Evolutionary conservation across 202 grass and related monocot species (phyloP).

Genomic region (Bolboschoenoplectus hybrid): DNA sequence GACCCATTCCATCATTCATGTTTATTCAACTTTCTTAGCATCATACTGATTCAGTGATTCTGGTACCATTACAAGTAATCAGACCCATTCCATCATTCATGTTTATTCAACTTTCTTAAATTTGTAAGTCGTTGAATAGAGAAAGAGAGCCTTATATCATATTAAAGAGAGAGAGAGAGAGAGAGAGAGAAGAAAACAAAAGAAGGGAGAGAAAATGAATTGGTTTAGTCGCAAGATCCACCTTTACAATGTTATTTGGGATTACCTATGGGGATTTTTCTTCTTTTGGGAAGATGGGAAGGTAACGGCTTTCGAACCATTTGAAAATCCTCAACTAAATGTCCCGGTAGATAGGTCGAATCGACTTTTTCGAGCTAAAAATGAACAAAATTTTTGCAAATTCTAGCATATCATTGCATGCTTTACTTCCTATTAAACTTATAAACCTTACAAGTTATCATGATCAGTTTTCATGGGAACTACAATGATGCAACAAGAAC

Average conservation of each 20-base stretch:
- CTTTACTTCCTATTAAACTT: neutral
- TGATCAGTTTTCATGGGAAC: neutral
- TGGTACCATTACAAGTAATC: too few species aligned
- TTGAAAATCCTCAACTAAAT: neutral
- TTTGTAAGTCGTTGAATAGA: neutral
- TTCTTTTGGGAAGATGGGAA: neutral
- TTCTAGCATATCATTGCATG: neutral
- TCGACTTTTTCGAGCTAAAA: neutral
- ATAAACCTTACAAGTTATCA: neutral
- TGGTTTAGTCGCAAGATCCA: conserved; percentile 64
- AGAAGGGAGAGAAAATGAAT: conserved; percentile 43
- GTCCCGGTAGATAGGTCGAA: neutral
- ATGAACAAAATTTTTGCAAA: neutral
- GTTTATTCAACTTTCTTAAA: neutral
- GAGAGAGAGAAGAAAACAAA: neutral
- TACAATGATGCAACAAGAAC: neutral
- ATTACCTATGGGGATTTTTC: neutral
- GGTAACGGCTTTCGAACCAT: too few species aligned
- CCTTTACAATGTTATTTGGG: conserved; percentile 40
- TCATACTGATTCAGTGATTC: too few species aligned
- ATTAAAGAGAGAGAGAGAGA: neutral
- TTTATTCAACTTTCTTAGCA: neutral
- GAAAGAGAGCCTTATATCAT: neutral
- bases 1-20: neutral
- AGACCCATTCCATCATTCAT: neutral